phyloP scores from a whole-genome alignment of 306 rosid species.

The Luffa aegyptiaca region DNA sequence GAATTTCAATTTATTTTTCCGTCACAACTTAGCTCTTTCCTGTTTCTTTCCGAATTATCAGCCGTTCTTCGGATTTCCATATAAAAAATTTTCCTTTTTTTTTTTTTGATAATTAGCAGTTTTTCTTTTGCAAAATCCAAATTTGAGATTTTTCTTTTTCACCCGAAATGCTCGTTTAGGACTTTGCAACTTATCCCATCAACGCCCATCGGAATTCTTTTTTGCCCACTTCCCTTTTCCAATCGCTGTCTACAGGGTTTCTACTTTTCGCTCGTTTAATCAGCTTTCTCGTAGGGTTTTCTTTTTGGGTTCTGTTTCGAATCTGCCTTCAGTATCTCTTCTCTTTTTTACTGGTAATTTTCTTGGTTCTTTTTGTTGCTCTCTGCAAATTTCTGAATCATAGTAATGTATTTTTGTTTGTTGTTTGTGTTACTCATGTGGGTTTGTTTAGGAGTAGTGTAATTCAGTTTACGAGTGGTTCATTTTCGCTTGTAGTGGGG shows the following conservation, averaged over 20 bases:
- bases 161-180: neutral
- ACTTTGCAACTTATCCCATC: neutral
- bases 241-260: conserved; percentile 7
- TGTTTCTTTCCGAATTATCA: neutral
- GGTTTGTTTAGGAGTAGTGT: neutral
- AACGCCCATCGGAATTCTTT: neutral
- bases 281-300: neutral
- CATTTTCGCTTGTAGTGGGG: neutral
- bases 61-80: neutral
- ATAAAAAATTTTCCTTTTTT: neutral
- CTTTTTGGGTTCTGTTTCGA: neutral
- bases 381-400: neutral
- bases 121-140: neutral
- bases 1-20: neutral
- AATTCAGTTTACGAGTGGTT: neutral
- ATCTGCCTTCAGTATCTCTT: neutral
- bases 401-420: neutral
- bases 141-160: neutral
- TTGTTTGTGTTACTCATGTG: neutral
- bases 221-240: neutral
- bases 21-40: neutral
- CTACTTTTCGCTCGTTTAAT: neutral
- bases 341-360: neutral
- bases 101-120: neutral
- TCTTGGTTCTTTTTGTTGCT: too few relatives aligned